Evolutionary conservation across 2,329 filamentous ascomycete genomes (phyloP), one percentile per base, ranked within the genome.

Genomic region (Arachnopeziza araneosa): DNA sequence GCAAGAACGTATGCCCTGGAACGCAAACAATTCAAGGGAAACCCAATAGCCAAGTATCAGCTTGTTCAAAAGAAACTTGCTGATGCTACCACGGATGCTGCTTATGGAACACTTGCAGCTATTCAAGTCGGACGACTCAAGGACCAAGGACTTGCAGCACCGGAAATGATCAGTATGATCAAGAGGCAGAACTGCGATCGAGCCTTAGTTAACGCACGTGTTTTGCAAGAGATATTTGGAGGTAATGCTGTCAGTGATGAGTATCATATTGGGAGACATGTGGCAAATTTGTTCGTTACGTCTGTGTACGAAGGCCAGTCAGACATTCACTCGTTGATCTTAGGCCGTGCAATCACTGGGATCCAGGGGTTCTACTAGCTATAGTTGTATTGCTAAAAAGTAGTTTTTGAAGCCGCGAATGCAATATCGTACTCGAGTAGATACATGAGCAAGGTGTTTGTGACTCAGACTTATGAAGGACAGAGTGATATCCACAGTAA

Each of bases 171-270:
- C 70, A 87, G 84, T 73, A 84, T 99, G 90, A 87, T 98, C 73
- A 99, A 99, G 83, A 83, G 95, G 67, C 93, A 98, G 78, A 99
- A 99, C 76, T 99, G 95, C 75, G 95, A 99, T 76, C 81, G 88
- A 56, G 95, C 95, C 19, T 78, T 99, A 69, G 78, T 83, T 30
- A 92, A 93, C 66, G 86, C 92, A 22, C 83, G 95, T 66, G 79
- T 82, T 72, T 79, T 99, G 63, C 95, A 99, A 76, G 95, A 99
- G 78, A 84, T 99, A 23, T 97, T 99, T 77, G 95, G 95, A 60
- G 95, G 95, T 30, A 99, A 99, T 72, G 95, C 95, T n/a, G 91
- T 95, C 55, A 96, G 92, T 71, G 95, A 99, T 70, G 95, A 99
- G 77, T 99, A 98, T 72, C 86, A 87, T 63, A 97, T 99, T 71